These are phyloP conservation scores for Aechmea fasciata DNA, from an alignment of 176 grass and related monocot genomes.

Conservation along the genomic window DNA sequence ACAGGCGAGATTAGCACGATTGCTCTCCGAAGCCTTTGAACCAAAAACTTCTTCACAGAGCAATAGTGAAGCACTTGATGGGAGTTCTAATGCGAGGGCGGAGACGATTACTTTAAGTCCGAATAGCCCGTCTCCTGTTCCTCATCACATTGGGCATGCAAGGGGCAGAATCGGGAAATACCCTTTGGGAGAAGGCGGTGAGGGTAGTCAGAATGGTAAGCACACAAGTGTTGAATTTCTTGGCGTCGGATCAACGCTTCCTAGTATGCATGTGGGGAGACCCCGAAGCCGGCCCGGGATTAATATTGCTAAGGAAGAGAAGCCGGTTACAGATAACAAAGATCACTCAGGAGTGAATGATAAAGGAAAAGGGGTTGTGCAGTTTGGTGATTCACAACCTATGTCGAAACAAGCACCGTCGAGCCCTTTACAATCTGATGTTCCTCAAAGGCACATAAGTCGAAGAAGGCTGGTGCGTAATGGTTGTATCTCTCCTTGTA, in stretches of 20 bases:
- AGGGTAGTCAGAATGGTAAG: slow-evolving; percentile 11
- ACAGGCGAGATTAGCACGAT: slow-evolving; percentile 32
- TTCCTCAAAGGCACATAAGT: slow-evolving; percentile 37
- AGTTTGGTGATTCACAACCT: slow-evolving; percentile 1
- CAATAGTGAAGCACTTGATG: background rate
- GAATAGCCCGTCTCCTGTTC: slow-evolving; percentile 16
- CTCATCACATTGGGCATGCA: slow-evolving; percentile 8
- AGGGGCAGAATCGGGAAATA: slow-evolving; percentile 11
- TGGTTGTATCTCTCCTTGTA: slow-evolving; percentile 34
- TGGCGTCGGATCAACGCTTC: slow-evolving; percentile 20
- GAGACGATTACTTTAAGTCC: slow-evolving; percentile 19
- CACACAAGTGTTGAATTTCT: slow-evolving; percentile 12
- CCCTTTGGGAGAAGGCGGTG: slow-evolving; percentile 13
- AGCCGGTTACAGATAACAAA: slow-evolving; percentile 29
- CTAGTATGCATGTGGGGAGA: slow-evolving; percentile 23
- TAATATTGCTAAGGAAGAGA: slow-evolving; percentile 31
- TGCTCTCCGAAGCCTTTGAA: slow-evolving; percentile 15
- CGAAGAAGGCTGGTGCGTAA: slow-evolving; percentile 27
- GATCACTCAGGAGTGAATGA: slow-evolving; percentile 19
- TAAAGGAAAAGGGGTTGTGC: slow-evolving; percentile 29
- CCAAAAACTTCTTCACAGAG: slow-evolving; percentile 4
- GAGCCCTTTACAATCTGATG: slow-evolving; percentile 16
- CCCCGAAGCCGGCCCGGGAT: slow-evolving; percentile 18
- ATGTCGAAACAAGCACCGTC: slow-evolving; percentile 16
- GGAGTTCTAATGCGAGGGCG: slow-evolving; percentile 17